Percentiles rank a stretch among this genome's conserved stretches.
phyloP scores from a whole-genome alignment of 139 green algal species.

The Mychonastes homosphaera region DNA sequence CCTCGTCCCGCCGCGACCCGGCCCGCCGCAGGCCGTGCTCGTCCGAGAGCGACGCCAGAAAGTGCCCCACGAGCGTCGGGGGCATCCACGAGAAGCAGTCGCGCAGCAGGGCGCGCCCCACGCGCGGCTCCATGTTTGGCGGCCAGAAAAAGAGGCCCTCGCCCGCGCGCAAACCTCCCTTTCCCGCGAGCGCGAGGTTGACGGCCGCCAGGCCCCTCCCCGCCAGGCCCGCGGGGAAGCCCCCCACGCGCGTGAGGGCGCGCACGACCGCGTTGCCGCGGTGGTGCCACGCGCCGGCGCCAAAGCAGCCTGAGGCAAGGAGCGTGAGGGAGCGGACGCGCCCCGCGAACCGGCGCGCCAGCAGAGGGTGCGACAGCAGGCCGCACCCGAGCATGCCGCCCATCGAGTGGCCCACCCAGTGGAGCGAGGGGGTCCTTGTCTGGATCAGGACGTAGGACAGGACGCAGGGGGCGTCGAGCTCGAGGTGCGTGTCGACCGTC shows the following conservation, averaged over 20 bases:
- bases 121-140: no score
- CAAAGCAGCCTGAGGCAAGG: slow-evolving; percentile 18
- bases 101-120: no score
- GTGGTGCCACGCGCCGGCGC: slow-evolving; percentile 16
- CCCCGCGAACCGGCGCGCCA: not conserved
- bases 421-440: slow-evolving; percentile 8
- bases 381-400: slow-evolving; percentile 19
- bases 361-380: slow-evolving; percentile 5
- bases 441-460: slow-evolving; percentile 9
- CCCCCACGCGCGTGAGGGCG: not conserved
- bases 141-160: no score
- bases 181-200: no score
- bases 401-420: slow-evolving; percentile 26
- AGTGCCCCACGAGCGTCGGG: no score
- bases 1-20: no score
- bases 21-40: no score
- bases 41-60: no score
- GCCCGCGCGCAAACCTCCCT: no score
- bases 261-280: not conserved
- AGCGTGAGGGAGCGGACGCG: slow-evolving; percentile 7
- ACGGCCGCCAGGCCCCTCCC: no score
- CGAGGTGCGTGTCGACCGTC: slow-evolving; percentile 19
- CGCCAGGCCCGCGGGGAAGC: slow-evolving; percentile 13
- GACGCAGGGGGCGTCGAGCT: slow-evolving; percentile 12
- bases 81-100: no score